These are phyloP conservation scores for Metschnikowia borealis DNA, from an alignment of 805 yeast genomes.

Conservation along the genomic window DNA sequence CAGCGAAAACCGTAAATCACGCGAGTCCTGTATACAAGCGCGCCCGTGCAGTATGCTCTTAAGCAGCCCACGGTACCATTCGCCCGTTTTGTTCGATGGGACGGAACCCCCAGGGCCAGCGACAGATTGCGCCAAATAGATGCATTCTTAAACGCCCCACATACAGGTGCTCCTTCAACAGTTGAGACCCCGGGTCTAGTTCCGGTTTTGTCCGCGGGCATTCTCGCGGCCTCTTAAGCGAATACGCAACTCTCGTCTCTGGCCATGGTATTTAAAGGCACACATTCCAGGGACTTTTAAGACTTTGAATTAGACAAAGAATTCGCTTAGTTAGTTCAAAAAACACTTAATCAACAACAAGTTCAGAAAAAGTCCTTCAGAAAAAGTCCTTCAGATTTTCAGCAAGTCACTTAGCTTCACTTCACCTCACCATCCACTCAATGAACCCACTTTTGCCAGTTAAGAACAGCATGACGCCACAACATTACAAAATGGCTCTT, in stretches of 20 bases:
- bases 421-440: not conserved
- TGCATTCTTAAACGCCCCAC: not conserved
- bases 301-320: too few species aligned
- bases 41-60: not conserved
- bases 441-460: conserved; percentile 4
- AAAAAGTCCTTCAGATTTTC: too few species aligned
- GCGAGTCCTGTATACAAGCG: not conserved
- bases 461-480: conserved; percentile 12
- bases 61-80: not conserved
- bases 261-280: not conserved
- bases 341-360: not conserved
- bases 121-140: not conserved
- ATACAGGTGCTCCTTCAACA: too few species aligned
- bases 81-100: not conserved
- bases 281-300: not conserved
- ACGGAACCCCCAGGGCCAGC: not conserved
- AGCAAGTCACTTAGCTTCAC: too few species aligned
- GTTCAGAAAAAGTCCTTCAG: too few species aligned
- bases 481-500: conserved; percentile 18
- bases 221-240: conserved; percentile 2
- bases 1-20: not conserved
- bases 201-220: not conserved
- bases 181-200: not conserved
- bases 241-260: not conserved
- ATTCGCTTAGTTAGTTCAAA: not conserved